A percentile compares a stretch with the other conserved stretches of the same genome.
phyloP scores from a whole-genome alignment of 192 early-diverging fungal species.

The Spinellus fusiger region DNA sequence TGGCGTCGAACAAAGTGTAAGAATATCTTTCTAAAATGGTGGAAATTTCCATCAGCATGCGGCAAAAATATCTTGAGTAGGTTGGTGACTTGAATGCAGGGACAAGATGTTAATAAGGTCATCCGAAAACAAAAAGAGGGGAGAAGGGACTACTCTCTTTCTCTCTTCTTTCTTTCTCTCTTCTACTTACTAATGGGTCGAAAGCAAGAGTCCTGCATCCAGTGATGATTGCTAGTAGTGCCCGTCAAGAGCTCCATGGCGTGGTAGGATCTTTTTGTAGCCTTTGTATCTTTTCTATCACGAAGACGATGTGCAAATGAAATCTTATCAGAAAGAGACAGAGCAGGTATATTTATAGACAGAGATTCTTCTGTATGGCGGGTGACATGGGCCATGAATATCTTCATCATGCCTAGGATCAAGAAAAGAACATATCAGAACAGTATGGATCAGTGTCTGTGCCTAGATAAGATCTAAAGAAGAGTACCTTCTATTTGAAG shows the following conservation, averaged over 20 bases:
- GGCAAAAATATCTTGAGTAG: slow-evolving; percentile 24
- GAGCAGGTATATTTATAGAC: neutral
- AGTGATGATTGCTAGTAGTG: slow-evolving; percentile 19
- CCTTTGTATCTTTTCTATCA: slow-evolving; percentile 17
- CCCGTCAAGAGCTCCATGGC: slow-evolving; percentile 30
- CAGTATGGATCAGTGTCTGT: neutral
- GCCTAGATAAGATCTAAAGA: too few species aligned
- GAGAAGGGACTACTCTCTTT: neutral
- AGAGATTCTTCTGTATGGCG: neutral
- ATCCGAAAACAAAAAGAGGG: neutral
- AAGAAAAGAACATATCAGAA: neutral
- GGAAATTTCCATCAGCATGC: slow-evolving; percentile 20
- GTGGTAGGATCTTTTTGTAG: slow-evolving; percentile 32
- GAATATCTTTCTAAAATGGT: slow-evolving; percentile 30
- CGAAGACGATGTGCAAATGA: slow-evolving; percentile 8
- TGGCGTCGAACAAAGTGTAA: slow-evolving; percentile 22
- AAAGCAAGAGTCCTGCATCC: slow-evolving; percentile 21
- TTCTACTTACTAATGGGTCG: slow-evolving; percentile 18
- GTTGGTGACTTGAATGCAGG: neutral
- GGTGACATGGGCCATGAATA: slow-evolving; percentile 27
- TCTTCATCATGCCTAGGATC: slow-evolving; percentile 30
- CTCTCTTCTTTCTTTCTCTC: neutral
- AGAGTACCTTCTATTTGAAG: slow-evolving; percentile 31
- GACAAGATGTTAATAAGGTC: neutral
- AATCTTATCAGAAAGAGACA: slow-evolving; percentile 6